These are phyloP conservation scores for Clarireedia homoeocarpa DNA, from an alignment of 2,329 filamentous ascomycete species.

Conservation along the genomic window DNA sequence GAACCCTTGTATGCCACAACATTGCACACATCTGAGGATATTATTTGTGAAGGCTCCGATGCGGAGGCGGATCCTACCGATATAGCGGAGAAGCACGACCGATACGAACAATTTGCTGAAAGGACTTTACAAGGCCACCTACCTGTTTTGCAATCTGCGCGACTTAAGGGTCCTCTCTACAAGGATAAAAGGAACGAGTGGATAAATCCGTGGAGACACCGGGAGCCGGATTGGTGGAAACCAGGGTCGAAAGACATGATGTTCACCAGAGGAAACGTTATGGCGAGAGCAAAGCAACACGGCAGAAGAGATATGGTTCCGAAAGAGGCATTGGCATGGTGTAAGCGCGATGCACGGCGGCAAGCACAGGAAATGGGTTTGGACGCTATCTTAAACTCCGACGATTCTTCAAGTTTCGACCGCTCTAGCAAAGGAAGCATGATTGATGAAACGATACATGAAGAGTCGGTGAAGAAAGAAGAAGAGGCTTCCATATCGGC, in stretches of 20 bases:
- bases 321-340: constrained; percentile 19
- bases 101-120: constrained; percentile 52
- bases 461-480: neutral
- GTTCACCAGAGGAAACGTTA: constrained; percentile 19
- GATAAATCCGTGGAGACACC: constrained; percentile 43
- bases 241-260: constrained; percentile 20
- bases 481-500: neutral
- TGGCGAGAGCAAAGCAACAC: constrained; percentile 16
- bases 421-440: neutral
- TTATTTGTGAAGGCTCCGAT: constrained; percentile 50
- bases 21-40: constrained; percentile 35
- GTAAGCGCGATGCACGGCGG: constrained; percentile 13
- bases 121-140: constrained; percentile 49
- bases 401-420: neutral
- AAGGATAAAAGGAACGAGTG: constrained; percentile 37
- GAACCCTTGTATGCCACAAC: constrained; percentile 43
- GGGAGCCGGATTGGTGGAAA: constrained; percentile 19
- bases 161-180: constrained; percentile 52
- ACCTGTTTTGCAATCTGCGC: constrained; percentile 51
- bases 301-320: constrained; percentile 18
- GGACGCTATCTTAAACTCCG: neutral
- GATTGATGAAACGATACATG: neutral
- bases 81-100: constrained; percentile 41
- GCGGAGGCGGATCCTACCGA: constrained; percentile 44
- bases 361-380: constrained; percentile 11